Conservation (phyloP, 345 rosid genomes). For the Isatis tinctoria region DNA sequence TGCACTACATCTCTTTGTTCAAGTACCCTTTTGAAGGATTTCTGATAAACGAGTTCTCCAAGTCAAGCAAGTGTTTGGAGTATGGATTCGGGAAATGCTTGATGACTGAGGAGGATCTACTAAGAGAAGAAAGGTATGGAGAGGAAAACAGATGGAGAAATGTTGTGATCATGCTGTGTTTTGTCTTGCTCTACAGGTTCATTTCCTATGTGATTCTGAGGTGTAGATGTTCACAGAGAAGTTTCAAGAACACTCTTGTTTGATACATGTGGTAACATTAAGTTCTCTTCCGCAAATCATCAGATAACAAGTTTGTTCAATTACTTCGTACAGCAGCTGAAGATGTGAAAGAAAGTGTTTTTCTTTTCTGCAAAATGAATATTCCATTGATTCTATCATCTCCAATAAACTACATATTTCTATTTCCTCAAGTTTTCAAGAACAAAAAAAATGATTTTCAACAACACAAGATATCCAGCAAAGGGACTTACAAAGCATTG, state of each 20-base stretch:
- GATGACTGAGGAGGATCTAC: slow-evolving; percentile 63
- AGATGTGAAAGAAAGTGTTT: slow-evolving; percentile 18
- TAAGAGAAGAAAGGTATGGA: slow-evolving; percentile 75
- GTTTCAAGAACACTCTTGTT: slow-evolving; percentile 31
- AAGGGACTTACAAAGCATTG: slow-evolving; percentile 13
- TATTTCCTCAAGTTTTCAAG: neutral
- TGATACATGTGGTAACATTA: slow-evolving; percentile 19
- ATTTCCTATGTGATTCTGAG: slow-evolving; percentile 73
- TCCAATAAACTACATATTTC: neutral
- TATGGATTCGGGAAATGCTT: slow-evolving; percentile 58
- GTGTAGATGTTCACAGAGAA: slow-evolving; percentile 60
- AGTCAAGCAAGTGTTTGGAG: slow-evolving; percentile 69
- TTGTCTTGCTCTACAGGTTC: slow-evolving; percentile 77
- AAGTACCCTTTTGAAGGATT: slow-evolving; percentile 94
- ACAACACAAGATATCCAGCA: neutral
- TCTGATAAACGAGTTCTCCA: slow-evolving; percentile 90
- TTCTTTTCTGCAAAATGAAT: slow-evolving; percentile 5
- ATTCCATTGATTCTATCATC: neutral
- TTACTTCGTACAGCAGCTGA: slow-evolving; percentile 35
- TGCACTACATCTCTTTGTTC: slow-evolving; percentile 91
- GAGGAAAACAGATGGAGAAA: slow-evolving; percentile 68
- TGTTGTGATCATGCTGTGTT: slow-evolving; percentile 64
- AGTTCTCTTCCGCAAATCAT: slow-evolving; percentile 32
- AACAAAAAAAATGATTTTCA: neutral
- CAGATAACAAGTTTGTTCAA: slow-evolving; percentile 32